phyloP scores from a whole-genome alignment of 192 early-diverging fungal genomes.

The Umbelopsis sp. region DNA sequence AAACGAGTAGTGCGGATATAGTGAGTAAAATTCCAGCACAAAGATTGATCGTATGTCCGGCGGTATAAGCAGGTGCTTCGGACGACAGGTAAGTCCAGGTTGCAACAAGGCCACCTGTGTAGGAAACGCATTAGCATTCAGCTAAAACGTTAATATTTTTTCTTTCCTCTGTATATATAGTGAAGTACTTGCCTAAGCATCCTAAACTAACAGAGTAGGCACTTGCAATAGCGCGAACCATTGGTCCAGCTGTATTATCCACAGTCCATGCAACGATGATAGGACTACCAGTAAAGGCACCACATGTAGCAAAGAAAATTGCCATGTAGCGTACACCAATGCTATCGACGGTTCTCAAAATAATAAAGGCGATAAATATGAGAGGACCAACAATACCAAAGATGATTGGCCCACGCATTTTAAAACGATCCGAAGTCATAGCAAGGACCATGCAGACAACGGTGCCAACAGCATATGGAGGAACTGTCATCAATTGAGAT shows the following conservation, averaged over 20 bases:
- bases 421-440: slow-evolving; percentile 7
- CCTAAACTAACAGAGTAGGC: slow-evolving; percentile 18
- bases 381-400: slow-evolving; percentile 8
- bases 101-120: slow-evolving; percentile 3
- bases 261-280: slow-evolving; percentile 7
- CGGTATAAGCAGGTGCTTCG: slow-evolving; percentile 17
- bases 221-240: slow-evolving; percentile 5
- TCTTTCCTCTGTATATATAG: too few relatives aligned
- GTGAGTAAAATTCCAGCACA: slow-evolving; percentile 8
- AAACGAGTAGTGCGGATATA: background rate
- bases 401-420: slow-evolving; percentile 14
- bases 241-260: background rate
- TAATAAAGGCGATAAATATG: slow-evolving; percentile 2
- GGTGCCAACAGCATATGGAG: slow-evolving; percentile 44
- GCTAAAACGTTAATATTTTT: too few relatives aligned
- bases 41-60: slow-evolving; percentile 9
- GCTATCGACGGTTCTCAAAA: background rate
- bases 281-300: slow-evolving; percentile 12
- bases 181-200: background rate
- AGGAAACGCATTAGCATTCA: too few relatives aligned
- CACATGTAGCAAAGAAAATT: slow-evolving; percentile 17
- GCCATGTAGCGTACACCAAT: slow-evolving; percentile 7
- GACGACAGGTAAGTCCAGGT: slow-evolving; percentile 16
- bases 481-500: slow-evolving; percentile 40
- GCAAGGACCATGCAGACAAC: slow-evolving; percentile 2